These are phyloP conservation scores for Lepiota venenata DNA, from an alignment of 768 basidiomycete species.

Conservation along the genomic window DNA sequence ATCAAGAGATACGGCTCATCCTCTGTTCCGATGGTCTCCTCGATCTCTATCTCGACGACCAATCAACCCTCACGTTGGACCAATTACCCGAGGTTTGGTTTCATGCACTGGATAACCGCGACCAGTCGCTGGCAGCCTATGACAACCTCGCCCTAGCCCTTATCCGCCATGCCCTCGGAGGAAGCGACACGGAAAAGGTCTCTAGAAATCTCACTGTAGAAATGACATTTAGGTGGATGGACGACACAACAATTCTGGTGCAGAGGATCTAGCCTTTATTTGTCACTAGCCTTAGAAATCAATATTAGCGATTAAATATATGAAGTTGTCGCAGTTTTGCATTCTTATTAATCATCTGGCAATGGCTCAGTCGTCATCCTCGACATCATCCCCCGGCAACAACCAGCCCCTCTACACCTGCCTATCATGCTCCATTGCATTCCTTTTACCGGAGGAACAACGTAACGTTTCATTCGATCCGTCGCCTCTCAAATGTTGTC, in stretches of 20 bases:
- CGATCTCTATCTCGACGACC: conserved; percentile 37
- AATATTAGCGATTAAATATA: background rate
- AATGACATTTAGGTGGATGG: conserved; percentile 48
- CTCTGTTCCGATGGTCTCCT: conserved; percentile 51
- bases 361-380: conserved; percentile 1
- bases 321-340: too few relatives aligned
- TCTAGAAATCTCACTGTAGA: conserved; percentile 48
- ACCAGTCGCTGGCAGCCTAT: conserved; percentile 6
- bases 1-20: conserved; percentile 26
- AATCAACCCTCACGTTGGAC: conserved; percentile 23
- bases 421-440: conserved; percentile 87
- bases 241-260: conserved; percentile 53
- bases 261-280: conserved; percentile 22
- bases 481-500: background rate
- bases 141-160: conserved; percentile 36
- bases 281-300: background rate
- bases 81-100: conserved; percentile 34
- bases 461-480: conserved; percentile 39
- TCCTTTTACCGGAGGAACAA: conserved; percentile 79
- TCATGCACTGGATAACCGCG: conserved; percentile 15
- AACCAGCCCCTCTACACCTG: conserved; percentile 70
- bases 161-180: conserved; percentile 43
- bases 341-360: background rate
- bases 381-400: conserved; percentile 6
- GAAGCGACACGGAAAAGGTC: conserved; percentile 34